Percentiles rank a stretch among this genome's conserved stretches.
These are phyloP conservation scores for Emmonsiellopsis sp. DNA, from an alignment of 2,329 filamentous ascomycete genomes.

Conservation along the genomic window DNA sequence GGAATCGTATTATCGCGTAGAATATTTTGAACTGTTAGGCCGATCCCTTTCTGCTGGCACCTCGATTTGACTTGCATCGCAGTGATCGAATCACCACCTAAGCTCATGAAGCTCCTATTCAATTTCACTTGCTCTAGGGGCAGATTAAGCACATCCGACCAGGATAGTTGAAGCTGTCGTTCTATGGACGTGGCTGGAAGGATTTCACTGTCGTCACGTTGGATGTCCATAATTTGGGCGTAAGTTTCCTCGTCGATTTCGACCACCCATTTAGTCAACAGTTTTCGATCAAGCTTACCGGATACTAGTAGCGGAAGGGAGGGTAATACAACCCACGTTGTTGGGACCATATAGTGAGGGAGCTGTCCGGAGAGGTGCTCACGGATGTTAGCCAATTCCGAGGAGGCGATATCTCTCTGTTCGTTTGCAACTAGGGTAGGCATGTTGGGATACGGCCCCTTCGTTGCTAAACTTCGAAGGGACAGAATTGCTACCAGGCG, in stretches of 20 bases:
- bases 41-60: constrained; percentile 4
- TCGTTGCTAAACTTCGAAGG: not conserved
- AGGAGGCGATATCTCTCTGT: not conserved
- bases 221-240: not conserved
- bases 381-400: not conserved
- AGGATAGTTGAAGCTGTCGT: not conserved
- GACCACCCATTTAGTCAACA: constrained; percentile 7
- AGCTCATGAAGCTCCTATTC: constrained; percentile 5
- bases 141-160: not conserved
- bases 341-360: constrained; percentile 11
- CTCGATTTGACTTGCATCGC: constrained; percentile 8
- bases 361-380: constrained; percentile 1
- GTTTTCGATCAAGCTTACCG: constrained; percentile 7
- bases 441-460: not conserved
- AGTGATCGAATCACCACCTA: constrained; percentile 9
- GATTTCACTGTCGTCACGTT: not conserved
- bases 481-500: not conserved
- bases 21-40: constrained; percentile 4
- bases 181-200: not conserved
- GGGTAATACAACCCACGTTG: constrained; percentile 6
- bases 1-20: constrained; percentile 4
- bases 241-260: constrained; percentile 1
- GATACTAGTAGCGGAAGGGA: constrained; percentile 7
- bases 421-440: not conserved
- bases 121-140: not conserved